A percentile compares a stretch with the other conserved stretches of the same genome.
These are phyloP conservation scores for Lodderomyces jiufengensis DNA, from an alignment of 1,139 yeast genomes.

Conservation along the genomic window DNA sequence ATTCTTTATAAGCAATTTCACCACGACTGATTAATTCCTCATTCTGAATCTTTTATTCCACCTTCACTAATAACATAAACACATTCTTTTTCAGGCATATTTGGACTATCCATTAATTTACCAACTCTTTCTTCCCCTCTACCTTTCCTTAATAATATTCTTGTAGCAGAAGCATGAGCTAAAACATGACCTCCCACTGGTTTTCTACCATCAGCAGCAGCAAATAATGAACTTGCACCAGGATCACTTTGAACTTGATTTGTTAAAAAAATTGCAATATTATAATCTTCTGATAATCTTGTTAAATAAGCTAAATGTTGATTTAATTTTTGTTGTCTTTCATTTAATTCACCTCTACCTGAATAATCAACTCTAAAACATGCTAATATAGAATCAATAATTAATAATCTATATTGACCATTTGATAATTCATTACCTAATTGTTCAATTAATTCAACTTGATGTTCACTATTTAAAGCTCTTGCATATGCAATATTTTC, in stretches of 20 bases:
- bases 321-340: slow-evolving; percentile 56
- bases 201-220: slow-evolving; percentile 61
- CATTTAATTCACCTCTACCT: slow-evolving; percentile 60
- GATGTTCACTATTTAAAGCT: slow-evolving; percentile 60
- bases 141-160: slow-evolving; percentile 55
- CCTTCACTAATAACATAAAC: slow-evolving; percentile 51
- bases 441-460: slow-evolving; percentile 53
- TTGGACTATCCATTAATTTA: slow-evolving; percentile 60
- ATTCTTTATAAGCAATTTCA: too few species aligned
- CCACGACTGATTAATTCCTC: neutral
- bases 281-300: slow-evolving; percentile 56
- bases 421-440: slow-evolving; percentile 47
- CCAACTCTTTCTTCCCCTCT: slow-evolving; percentile 66
- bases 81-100: slow-evolving; percentile 58
- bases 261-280: slow-evolving; percentile 56
- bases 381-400: slow-evolving; percentile 59
- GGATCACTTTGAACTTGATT: slow-evolving; percentile 69
- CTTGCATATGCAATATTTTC: slow-evolving; percentile 57
- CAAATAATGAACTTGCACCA: slow-evolving; percentile 62
- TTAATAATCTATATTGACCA: slow-evolving; percentile 43
- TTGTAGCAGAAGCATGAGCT: slow-evolving; percentile 64
- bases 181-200: slow-evolving; percentile 66
- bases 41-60: slow-evolving; percentile 47
- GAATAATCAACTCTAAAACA: slow-evolving; percentile 57
- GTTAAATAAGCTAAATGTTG: slow-evolving; percentile 53